These are phyloP conservation scores for Capsella bursapastoris DNA, from an alignment of 345 rosid species.

Conservation along the genomic window DNA sequence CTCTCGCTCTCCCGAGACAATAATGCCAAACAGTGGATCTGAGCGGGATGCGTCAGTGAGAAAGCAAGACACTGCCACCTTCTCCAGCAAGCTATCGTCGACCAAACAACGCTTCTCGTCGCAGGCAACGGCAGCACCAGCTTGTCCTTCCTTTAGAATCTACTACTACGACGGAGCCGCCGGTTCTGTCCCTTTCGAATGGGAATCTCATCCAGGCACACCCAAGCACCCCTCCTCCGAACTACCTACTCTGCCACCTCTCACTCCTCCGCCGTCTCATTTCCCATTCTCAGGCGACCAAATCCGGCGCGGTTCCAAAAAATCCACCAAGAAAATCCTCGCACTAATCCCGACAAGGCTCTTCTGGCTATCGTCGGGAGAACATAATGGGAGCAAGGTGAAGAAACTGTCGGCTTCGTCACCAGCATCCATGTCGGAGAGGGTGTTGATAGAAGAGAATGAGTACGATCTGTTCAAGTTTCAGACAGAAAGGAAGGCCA, in stretches of 20 bases:
- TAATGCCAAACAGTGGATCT: constrained; percentile 36
- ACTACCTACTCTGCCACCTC: constrained; percentile 35
- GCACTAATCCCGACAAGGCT: constrained; percentile 21
- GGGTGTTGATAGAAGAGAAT: constrained; percentile 31
- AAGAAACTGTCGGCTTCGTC: constrained; percentile 37
- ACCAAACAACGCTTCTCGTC: constrained; percentile 38
- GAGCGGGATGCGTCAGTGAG: constrained; percentile 12
- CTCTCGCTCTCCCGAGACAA: constrained; percentile 25
- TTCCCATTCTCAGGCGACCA: constrained; percentile 38
- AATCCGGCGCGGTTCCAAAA: constrained; percentile 21
- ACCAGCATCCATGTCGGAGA: constrained; percentile 34
- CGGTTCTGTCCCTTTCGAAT: constrained; percentile 44
- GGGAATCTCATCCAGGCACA: constrained; percentile 48
- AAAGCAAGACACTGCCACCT: constrained; percentile 29
- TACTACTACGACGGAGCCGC: constrained; percentile 40
- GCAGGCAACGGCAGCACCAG: constrained; percentile 9
- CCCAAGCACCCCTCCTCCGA: constrained; percentile 42
- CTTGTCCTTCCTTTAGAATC: constrained; percentile 44
- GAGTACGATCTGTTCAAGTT: constrained; percentile 39
- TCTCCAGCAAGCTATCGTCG: constrained; percentile 37
- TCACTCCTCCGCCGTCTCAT: constrained; percentile 48
- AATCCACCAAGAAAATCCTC: constrained; percentile 32
- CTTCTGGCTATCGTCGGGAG: constrained; percentile 25
- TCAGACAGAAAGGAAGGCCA: constrained; percentile 30
- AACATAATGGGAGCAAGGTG: constrained; percentile 17